Evolutionary conservation across 2,329 filamentous ascomycete genomes (phyloP).

Genomic region (Anthostomella pinea): DNA sequence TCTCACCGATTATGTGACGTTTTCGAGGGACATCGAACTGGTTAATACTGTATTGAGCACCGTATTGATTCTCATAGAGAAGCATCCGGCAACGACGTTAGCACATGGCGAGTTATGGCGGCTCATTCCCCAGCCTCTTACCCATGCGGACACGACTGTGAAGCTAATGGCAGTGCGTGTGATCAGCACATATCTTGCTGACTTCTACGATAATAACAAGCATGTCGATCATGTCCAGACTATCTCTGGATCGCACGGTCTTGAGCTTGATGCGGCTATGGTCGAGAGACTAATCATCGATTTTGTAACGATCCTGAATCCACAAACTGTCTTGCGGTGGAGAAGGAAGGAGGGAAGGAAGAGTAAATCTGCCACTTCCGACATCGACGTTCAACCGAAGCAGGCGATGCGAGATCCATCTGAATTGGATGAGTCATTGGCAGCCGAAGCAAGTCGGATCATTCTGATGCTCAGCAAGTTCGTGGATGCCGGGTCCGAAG

Average conservation of each 20-base stretch:
- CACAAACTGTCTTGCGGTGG: conserved; percentile 36
- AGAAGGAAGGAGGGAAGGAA: conserved; percentile 26
- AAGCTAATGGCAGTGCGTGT: conserved; percentile 75
- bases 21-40: conserved; percentile 64
- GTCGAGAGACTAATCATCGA: conserved; percentile 55
- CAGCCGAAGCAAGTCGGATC: conserved; percentile 75
- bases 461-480: conserved; percentile 74
- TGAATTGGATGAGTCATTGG: conserved; percentile 67
- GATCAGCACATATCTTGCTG: conserved; percentile 72
- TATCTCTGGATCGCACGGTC: conserved; percentile 66
- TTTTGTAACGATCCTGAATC: conserved; percentile 33
- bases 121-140: conserved; percentile 64
- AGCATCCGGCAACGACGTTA: conserved; percentile 63
- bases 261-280: conserved; percentile 62
- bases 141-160: conserved; percentile 69
- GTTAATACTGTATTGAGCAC: conserved; percentile 71
- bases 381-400: conserved; percentile 7
- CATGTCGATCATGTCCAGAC: conserved; percentile 53
- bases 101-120: conserved; percentile 68
- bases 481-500: conserved; percentile 58
- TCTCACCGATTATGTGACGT: conserved; percentile 52
- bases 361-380: conserved; percentile 1
- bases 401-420: conserved; percentile 3
- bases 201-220: conserved; percentile 67
- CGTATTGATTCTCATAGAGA: conserved; percentile 63